Conservation (phyloP, 2,329 filamentous ascomycete genomes). For the Plenodomus tracheiphilus region DNA sequence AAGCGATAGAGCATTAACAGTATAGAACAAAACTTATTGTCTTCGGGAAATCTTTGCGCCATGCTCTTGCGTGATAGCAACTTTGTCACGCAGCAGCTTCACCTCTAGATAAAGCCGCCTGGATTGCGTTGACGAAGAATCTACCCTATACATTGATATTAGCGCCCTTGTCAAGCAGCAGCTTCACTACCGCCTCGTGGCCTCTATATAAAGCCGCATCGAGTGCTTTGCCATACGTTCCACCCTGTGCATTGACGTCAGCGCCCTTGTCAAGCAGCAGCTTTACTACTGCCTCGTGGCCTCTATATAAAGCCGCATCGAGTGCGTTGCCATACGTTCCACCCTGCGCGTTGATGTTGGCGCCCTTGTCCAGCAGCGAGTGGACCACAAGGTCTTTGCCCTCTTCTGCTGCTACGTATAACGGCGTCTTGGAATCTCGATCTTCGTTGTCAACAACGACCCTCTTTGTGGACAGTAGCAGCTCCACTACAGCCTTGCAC, state of each 20-base stretch:
- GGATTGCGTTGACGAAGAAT: not conserved
- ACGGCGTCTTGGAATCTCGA: conserved; percentile 4
- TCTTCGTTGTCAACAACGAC: conserved; percentile 3
- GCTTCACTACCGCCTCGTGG: not conserved
- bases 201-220: not conserved
- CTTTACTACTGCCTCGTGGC: not conserved
- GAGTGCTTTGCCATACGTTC: conserved; percentile 4
- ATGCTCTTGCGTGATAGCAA: not conserved
- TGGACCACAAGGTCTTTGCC: conserved; percentile 1
- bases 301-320: not conserved
- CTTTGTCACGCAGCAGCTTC: conserved; percentile 1
- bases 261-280: conserved; percentile 3
- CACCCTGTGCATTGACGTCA: not conserved
- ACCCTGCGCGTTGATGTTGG: not conserved
- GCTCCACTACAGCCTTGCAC: not conserved
- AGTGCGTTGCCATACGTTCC: not conserved
- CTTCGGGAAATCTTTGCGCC: too few relatives aligned
- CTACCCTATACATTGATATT: not conserved
- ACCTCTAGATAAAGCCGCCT: not conserved
- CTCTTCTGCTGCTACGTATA: conserved; percentile 5
- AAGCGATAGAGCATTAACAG: too few relatives aligned
- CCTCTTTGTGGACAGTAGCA: conserved; percentile 5
- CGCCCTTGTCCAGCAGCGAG: not conserved
- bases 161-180: conserved; percentile 4
- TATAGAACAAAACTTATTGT: too few relatives aligned